Percentiles rank a stretch among this genome's conserved stretches.
These are phyloP conservation scores for Acacia melanoxylon DNA, from an alignment of 306 rosid genomes.

Conservation along the genomic window DNA sequence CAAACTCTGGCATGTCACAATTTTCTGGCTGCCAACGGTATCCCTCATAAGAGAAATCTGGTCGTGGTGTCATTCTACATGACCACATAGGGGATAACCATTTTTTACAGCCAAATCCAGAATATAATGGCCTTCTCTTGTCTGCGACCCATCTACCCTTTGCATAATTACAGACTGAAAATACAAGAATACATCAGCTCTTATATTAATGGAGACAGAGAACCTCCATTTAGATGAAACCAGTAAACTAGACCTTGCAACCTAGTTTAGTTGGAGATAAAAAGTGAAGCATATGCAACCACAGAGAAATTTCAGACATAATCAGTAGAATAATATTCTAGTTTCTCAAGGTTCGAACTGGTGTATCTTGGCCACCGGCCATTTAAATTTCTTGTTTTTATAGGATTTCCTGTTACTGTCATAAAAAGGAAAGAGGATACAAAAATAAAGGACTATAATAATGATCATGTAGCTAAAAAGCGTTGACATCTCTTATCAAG, in stretches of 20 bases:
- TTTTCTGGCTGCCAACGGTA: conserved; percentile 82
- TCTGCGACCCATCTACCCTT: conserved; percentile 91
- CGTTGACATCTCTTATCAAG: not conserved
- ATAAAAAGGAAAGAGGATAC: not conserved
- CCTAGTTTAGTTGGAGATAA: conserved; percentile 10
- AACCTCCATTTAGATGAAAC: conserved; percentile 3
- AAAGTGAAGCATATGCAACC: conserved; percentile 22
- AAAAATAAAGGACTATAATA: conserved; percentile 23
- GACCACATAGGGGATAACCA: conserved; percentile 95
- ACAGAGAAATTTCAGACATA: not conserved
- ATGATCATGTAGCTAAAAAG: not conserved
- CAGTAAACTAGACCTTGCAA: not conserved
- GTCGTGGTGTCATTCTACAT: conserved; percentile 76
- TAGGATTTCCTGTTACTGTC: conserved; percentile 6
- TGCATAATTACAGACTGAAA: conserved; percentile 82
- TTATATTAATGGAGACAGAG: not conserved
- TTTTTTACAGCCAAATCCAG: conserved; percentile 73
- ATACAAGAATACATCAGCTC: conserved; percentile 31
- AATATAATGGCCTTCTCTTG: conserved; percentile 70
- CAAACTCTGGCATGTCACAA: conserved; percentile 74
- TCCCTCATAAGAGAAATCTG: conserved; percentile 81
- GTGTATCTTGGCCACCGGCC: not conserved
- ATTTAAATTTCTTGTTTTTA: not conserved
- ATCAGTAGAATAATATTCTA: conserved; percentile 10
- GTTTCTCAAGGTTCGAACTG: conserved; percentile 3